Percentiles rank a stretch among this genome's conserved stretches.
These are phyloP conservation scores for Trypanosoma lewisi DNA, from an alignment of 208 protist genomes.

Conservation along the genomic window DNA sequence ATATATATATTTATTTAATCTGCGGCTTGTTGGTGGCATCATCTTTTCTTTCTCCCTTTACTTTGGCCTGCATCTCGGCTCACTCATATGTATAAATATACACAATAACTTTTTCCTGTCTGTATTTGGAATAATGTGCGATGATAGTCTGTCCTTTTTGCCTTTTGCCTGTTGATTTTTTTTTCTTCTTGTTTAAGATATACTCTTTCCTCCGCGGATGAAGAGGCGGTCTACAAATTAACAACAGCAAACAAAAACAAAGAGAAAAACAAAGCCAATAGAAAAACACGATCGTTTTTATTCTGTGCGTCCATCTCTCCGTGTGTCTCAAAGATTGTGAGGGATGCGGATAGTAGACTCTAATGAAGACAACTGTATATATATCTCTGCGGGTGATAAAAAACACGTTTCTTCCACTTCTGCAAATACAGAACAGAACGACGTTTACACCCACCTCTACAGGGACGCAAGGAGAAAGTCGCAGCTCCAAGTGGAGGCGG, in stretches of 20 bases:
- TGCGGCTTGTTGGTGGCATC: neutral
- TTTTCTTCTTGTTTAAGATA: too few relatives aligned
- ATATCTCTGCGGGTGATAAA: neutral
- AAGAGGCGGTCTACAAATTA: too few relatives aligned
- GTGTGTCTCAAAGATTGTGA: neutral
- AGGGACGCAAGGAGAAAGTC: slow-evolving; percentile 1
- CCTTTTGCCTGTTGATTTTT: too few relatives aligned
- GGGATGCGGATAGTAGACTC: slow-evolving; percentile 4
- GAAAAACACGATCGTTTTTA: neutral
- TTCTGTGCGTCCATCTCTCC: neutral
- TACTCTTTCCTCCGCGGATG: too few relatives aligned
- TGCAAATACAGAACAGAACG: neutral
- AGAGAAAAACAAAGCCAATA: too few relatives aligned
- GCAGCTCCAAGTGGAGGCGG: slow-evolving; percentile 2
- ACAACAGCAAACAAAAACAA: too few relatives aligned
- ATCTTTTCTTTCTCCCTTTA: neutral
- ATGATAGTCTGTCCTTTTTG: too few relatives aligned
- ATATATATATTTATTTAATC: slow-evolving; percentile 1
- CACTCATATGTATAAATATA: too few relatives aligned
- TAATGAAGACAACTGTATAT: neutral
- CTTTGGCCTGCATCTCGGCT: too few relatives aligned
- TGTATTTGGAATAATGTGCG: too few relatives aligned
- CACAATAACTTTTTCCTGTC: too few relatives aligned
- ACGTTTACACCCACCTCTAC: slow-evolving; percentile 15
- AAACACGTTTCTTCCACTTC: too few relatives aligned